A percentile compares a stretch with the other conserved stretches of the same genome.
Conservation (phyloP, 1,139 yeast species). For the Eremothecium gossypii region DNA sequence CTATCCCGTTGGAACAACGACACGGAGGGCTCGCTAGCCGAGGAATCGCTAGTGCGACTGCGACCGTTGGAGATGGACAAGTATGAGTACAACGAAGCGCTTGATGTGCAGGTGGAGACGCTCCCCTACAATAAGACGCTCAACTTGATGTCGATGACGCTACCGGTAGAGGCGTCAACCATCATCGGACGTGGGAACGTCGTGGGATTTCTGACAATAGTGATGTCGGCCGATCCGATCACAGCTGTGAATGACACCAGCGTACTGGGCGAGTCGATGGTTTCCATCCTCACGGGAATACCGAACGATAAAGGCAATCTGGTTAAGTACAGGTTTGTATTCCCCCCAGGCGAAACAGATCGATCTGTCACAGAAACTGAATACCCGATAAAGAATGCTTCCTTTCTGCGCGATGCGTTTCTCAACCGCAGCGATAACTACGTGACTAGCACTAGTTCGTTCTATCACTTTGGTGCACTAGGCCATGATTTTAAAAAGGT, state of each 20-base stretch:
- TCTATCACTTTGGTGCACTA: conserved; percentile 28
- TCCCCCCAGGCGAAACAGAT: conserved; percentile 26
- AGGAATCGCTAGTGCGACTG: conserved; percentile 16
- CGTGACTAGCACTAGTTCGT: conserved; percentile 37
- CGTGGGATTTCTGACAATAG: conserved; percentile 64
- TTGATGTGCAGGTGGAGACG: conserved; percentile 6
- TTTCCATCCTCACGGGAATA: conserved; percentile 33
- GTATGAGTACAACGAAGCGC: no score
- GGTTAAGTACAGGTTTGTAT: conserved; percentile 33
- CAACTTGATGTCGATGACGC: conserved; percentile 33
- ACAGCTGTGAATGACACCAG: conserved; percentile 42
- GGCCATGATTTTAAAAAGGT: conserved; percentile 24
- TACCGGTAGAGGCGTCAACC: conserved; percentile 71
- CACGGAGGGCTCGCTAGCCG: conserved; percentile 21
- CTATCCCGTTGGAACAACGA: conserved; percentile 19
- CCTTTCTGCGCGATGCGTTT: conserved; percentile 22
- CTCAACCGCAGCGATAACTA: conserved; percentile 40
- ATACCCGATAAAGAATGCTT: conserved; percentile 26
- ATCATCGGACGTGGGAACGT: conserved; percentile 52
- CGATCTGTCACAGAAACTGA: conserved; percentile 5
- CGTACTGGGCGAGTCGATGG: conserved; percentile 35
- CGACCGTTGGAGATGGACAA: no score
- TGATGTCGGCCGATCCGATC: conserved; percentile 50
- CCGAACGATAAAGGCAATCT: conserved; percentile 20
- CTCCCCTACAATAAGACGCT: conserved; percentile 12